These are phyloP conservation scores for Entomortierella chlamydospora DNA, from an alignment of 192 early-diverging fungal species.

Conservation along the genomic window DNA sequence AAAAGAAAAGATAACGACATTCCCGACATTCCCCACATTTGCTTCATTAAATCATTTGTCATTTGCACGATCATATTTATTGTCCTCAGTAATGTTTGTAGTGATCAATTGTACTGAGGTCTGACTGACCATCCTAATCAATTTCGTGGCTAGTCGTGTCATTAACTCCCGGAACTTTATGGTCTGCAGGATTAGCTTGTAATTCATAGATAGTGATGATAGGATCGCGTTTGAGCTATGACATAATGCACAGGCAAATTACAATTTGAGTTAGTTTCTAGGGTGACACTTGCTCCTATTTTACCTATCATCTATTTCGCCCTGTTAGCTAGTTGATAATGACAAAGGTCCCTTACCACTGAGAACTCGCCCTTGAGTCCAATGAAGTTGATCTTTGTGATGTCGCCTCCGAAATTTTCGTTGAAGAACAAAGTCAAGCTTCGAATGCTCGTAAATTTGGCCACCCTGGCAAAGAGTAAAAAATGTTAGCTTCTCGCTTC, in stretches of 20 bases:
- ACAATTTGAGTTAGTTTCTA: too few relatives aligned
- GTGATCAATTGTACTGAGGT: too few relatives aligned
- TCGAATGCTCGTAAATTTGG: conserved; percentile 84
- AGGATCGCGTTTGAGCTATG: conserved; percentile 69
- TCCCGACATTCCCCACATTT: too few relatives aligned
- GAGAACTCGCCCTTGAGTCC: conserved; percentile 94
- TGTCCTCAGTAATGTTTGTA: too few relatives aligned
- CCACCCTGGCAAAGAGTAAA: conserved; percentile 51
- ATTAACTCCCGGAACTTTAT: conserved; percentile 68
- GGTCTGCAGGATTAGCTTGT: conserved; percentile 78
- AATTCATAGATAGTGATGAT: conserved; percentile 81
- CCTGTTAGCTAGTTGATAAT: too few relatives aligned
- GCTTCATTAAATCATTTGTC: too few relatives aligned
- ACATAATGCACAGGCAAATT: background rate
- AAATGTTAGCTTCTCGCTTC: background rate
- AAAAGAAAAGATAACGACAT: background rate
- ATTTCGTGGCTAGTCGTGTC: conserved; percentile 58
- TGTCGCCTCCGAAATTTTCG: conserved; percentile 81
- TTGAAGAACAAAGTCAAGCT: conserved; percentile 87
- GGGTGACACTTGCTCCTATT: too few relatives aligned
- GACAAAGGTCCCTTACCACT: conserved; percentile 63
- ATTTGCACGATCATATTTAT: too few relatives aligned
- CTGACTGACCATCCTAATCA: conserved; percentile 50
- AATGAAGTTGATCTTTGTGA: conserved; percentile 81
- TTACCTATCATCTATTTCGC: too few relatives aligned